A percentile compares a stretch with the other conserved stretches of the same genome.
Conservation (phyloP, 768 basidiomycete species). For the Russula lepida region DNA sequence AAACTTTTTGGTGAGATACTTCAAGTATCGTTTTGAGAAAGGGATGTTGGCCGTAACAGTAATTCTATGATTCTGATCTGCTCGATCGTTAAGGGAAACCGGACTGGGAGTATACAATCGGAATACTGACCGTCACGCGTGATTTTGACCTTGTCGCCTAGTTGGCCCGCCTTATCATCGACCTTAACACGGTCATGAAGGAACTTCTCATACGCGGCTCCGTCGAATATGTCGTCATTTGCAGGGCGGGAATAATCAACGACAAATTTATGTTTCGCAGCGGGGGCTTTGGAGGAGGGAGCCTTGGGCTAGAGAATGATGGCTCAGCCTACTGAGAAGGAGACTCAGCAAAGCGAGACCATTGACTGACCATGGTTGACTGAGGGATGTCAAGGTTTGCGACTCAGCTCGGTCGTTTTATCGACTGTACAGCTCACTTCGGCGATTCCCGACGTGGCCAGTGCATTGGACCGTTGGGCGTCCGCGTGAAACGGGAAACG, state of each 20-base stretch:
- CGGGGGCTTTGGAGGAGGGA: slow-evolving; percentile 41
- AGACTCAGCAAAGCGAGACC: slow-evolving; percentile 78
- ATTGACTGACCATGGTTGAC: slow-evolving; percentile 62
- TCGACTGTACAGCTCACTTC: slow-evolving; percentile 44
- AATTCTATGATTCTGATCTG: slow-evolving; percentile 67
- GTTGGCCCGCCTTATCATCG: slow-evolving; percentile 84
- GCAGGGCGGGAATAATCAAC: slow-evolving; percentile 85
- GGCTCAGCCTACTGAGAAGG: slow-evolving; percentile 87
- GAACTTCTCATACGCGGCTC: slow-evolving; percentile 74
- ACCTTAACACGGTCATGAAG: slow-evolving; percentile 92
- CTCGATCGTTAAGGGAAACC: background rate
- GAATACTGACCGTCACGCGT: slow-evolving; percentile 65
- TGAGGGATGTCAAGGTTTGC: slow-evolving; percentile 5
- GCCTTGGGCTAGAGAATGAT: slow-evolving; percentile 47
- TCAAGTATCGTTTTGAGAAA: slow-evolving; percentile 95
- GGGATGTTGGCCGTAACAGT: slow-evolving; percentile 79
- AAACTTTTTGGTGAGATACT: slow-evolving; percentile 99
- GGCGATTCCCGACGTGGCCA: background rate
- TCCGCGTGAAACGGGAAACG: background rate
- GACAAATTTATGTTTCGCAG: slow-evolving; percentile 68
- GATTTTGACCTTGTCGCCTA: slow-evolving; percentile 85
- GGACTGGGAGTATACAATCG: background rate
- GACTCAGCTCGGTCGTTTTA: background rate
- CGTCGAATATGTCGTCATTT: slow-evolving; percentile 50
- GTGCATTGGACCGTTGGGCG: background rate